These are phyloP conservation scores for Knufia petricola DNA, from an alignment of 2,329 filamentous ascomycete species.

Conservation along the genomic window DNA sequence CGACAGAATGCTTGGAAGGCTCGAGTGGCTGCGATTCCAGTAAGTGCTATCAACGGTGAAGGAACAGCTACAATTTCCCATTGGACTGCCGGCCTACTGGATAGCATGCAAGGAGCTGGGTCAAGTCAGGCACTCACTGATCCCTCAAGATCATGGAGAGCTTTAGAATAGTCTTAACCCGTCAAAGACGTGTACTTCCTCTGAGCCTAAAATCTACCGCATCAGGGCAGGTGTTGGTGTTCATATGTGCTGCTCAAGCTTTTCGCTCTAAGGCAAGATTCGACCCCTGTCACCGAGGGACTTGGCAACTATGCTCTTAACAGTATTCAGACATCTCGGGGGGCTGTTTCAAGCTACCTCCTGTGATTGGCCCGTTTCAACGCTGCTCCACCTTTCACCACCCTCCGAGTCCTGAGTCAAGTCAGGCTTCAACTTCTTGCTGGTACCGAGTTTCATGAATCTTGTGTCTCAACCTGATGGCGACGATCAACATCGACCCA, in stretches of 20 bases:
- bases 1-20: conserved; percentile 52
- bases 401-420: too few relatives aligned
- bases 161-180: background rate
- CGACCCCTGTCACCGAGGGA: too few relatives aligned
- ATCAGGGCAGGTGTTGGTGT: too few relatives aligned
- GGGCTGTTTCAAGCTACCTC: background rate
- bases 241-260: too few relatives aligned
- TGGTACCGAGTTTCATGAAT: too few relatives aligned
- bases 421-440: too few relatives aligned
- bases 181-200: too few relatives aligned
- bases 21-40: conserved; percentile 58
- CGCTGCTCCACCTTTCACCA: background rate
- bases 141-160: background rate
- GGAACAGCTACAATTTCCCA: conserved; percentile 54
- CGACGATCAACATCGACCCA: too few relatives aligned
- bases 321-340: background rate
- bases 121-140: background rate
- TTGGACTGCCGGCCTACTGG: conserved; percentile 34
- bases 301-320: background rate
- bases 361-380: background rate
- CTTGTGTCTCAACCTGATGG: too few relatives aligned
- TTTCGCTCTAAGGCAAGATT: background rate
- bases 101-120: conserved; percentile 20
- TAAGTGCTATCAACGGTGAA: conserved; percentile 81
- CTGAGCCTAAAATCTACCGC: too few relatives aligned